A percentile compares a stretch with the other conserved stretches of the same genome.
Evolutionary conservation across 2,329 filamentous ascomycete genomes (phyloP).

Genomic region (Beauveria medogensis): DNA sequence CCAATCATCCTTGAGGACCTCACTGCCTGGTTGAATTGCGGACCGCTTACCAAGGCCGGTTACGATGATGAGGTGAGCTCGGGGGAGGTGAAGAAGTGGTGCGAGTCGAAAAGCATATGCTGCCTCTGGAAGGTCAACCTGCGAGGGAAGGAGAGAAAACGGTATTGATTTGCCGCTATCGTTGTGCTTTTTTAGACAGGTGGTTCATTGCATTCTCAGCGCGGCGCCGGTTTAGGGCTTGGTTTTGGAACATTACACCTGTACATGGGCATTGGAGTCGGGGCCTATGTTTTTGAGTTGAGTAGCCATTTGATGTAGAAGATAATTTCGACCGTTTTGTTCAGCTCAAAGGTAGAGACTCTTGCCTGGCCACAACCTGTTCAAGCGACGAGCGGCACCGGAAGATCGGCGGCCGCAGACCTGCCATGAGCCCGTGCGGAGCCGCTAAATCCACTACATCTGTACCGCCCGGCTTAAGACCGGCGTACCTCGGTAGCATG

Average conservation of each 20-base stretch:
- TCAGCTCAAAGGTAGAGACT: not conserved
- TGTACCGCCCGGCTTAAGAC: not conserved
- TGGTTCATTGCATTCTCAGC: constrained; percentile 1
- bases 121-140: constrained; percentile 62
- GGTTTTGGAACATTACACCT: not conserved
- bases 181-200: not conserved
- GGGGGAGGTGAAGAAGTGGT: constrained; percentile 76
- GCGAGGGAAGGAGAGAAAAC: constrained; percentile 45
- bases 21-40: constrained; percentile 71
- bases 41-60: constrained; percentile 52
- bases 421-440: not conserved
- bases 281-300: not conserved
- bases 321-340: not conserved
- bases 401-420: not conserved
- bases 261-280: not conserved
- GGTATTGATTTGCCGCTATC: constrained; percentile 23
- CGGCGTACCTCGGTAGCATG: constrained; percentile 1
- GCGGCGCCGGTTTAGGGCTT: not conserved
- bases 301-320: too few relatives aligned
- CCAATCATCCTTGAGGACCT: constrained; percentile 84
- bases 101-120: constrained; percentile 77
- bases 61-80: constrained; percentile 58
- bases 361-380: not conserved
- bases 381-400: not conserved
- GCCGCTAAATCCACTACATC: not conserved